These are phyloP conservation scores for Flagelloscypha sp. DNA, from an alignment of 768 basidiomycete genomes.

Conservation along the genomic window DNA sequence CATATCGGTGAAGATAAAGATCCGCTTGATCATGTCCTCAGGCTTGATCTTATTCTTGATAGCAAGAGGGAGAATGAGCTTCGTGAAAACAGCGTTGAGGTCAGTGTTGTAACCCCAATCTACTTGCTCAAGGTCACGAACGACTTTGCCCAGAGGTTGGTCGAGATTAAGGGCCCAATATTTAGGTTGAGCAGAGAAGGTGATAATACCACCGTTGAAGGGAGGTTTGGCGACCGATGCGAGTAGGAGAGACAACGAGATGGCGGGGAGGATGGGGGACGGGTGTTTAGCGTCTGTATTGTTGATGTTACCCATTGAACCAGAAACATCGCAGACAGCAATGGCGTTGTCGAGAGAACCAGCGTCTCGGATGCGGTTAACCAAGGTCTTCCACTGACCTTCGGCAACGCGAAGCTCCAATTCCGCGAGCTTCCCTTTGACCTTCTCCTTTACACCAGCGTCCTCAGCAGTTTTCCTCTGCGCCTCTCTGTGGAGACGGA, in stretches of 20 bases:
- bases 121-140: conserved; percentile 25
- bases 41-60: conserved; percentile 44
- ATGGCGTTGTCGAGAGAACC: conserved; percentile 52
- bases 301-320: conserved; percentile 49
- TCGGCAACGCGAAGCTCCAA: conserved; percentile 40
- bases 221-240: conserved; percentile 56
- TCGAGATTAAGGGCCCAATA: conserved; percentile 41
- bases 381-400: conserved; percentile 59
- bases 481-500: no score
- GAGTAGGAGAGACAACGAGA: conserved; percentile 60
- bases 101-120: conserved; percentile 56
- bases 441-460: no score
- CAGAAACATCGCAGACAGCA: conserved; percentile 69
- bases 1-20: conserved; percentile 77
- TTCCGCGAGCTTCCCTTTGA: conserved; percentile 24
- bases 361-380: conserved; percentile 42
- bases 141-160: conserved; percentile 27
- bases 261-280: conserved; percentile 52
- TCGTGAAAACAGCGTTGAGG: conserved; percentile 52
- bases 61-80: conserved; percentile 57
- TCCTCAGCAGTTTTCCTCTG: no score
- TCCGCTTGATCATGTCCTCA: conserved; percentile 67
- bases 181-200: conserved; percentile 48
- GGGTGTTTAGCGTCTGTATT: not conserved
- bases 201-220: conserved; percentile 60